Conservation (phyloP, 345 rosid species). For the Rhizophora mangle region DNA sequence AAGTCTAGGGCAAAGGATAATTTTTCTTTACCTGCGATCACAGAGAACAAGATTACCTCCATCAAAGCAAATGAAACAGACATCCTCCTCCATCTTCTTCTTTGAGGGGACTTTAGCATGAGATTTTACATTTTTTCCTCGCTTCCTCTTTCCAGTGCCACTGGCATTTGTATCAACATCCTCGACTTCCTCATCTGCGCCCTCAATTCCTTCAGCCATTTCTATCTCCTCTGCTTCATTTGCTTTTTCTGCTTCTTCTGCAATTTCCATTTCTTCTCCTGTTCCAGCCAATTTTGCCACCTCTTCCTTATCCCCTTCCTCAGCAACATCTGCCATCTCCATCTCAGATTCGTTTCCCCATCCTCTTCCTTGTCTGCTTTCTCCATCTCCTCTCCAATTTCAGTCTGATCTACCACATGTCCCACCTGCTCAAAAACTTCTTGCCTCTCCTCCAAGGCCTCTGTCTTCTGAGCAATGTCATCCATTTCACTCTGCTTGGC, state of each 20-base stretch:
- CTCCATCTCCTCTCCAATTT: not conserved
- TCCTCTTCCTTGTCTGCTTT: constrained; percentile 14
- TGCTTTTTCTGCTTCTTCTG: constrained; percentile 7
- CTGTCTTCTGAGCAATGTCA: constrained; percentile 1
- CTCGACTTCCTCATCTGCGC: constrained; percentile 26
- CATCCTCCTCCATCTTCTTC: constrained; percentile 93
- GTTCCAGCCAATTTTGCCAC: constrained; percentile 20
- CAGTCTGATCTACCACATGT: constrained; percentile 2
- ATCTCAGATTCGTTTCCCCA: constrained; percentile 20
- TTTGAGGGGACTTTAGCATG: constrained; percentile 41
- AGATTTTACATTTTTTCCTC: constrained; percentile 49
- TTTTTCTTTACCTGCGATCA: constrained; percentile 73
- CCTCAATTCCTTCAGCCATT: constrained; percentile 19
- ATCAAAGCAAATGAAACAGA: constrained; percentile 95
- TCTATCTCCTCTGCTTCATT: constrained; percentile 18
- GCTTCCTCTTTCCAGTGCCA: constrained; percentile 73
- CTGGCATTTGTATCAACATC: constrained; percentile 46
- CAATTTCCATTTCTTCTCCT: constrained; percentile 12
- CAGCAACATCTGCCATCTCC: constrained; percentile 28
- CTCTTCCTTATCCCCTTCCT: constrained; percentile 30
- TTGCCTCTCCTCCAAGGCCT: not conserved
- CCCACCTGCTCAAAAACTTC: not conserved
- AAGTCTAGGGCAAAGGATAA: not conserved
- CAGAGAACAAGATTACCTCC: constrained; percentile 96
- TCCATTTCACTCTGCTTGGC: not conserved